phyloP scores from a whole-genome alignment of 495 filamentous ascomycete species.

The Penicillium alfredii region DNA sequence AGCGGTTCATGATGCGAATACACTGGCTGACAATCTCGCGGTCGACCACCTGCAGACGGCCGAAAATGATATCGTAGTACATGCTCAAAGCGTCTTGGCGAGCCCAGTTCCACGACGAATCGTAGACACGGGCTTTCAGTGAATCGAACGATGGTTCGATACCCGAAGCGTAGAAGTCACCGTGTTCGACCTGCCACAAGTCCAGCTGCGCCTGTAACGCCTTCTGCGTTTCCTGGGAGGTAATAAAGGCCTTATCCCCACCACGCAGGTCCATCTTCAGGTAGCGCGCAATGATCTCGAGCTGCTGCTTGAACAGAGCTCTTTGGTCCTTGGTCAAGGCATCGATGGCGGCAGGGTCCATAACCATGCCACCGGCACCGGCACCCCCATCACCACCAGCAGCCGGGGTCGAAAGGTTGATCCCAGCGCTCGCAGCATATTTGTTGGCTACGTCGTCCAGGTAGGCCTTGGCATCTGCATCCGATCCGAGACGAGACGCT shows the following conservation, averaged over 20 bases:
- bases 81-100: slow-evolving; percentile 95
- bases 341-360: slow-evolving; percentile 97
- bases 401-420: slow-evolving; percentile 72
- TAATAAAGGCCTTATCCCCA: slow-evolving; percentile 87
- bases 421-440: slow-evolving; percentile 79
- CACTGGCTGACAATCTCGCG: slow-evolving; percentile 97
- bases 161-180: slow-evolving; percentile 89
- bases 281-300: slow-evolving; percentile 91
- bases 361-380: slow-evolving; percentile 82
- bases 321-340: slow-evolving; percentile 94
- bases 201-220: slow-evolving; percentile 89
- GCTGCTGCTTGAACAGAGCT: slow-evolving; percentile 92
- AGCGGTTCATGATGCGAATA: slow-evolving; percentile 98
- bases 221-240: slow-evolving; percentile 73
- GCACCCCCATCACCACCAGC: slow-evolving; percentile 69
- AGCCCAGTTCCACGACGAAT: slow-evolving; percentile 99
- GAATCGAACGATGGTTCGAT: slow-evolving; percentile 92
- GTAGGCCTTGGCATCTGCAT: slow-evolving; percentile 85
- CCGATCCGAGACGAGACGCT: slow-evolving; percentile 75
- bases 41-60: slow-evolving; percentile 84
- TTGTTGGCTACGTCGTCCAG: slow-evolving; percentile 82
- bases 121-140: slow-evolving; percentile 92
- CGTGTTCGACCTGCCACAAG: slow-evolving; percentile 90
- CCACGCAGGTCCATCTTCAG: slow-evolving; percentile 93
- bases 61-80: slow-evolving; percentile 99